Conservation (phyloP, 345 rosid species). For the Citrus trifoliata region DNA sequence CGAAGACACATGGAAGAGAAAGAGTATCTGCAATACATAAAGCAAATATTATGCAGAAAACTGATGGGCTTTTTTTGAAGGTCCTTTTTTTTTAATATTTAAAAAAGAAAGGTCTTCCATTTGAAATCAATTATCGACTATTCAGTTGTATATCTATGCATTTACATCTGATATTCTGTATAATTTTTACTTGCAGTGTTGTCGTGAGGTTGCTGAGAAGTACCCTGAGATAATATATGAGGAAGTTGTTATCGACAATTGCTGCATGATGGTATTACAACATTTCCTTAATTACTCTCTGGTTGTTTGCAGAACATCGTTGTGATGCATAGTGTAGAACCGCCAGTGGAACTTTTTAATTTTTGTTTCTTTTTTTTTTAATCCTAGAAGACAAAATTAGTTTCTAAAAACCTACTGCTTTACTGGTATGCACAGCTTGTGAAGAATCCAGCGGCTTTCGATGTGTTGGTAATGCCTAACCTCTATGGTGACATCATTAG, state of each 20-base stretch:
- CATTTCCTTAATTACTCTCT: background rate
- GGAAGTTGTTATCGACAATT: slow-evolving; percentile 99
- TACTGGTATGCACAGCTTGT: slow-evolving; percentile 64
- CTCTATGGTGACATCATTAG: slow-evolving; percentile 99
- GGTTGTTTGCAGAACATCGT: background rate
- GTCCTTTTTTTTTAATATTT: slow-evolving; percentile 24
- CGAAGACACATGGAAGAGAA: slow-evolving; percentile 91
- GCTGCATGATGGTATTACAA: slow-evolving; percentile 94
- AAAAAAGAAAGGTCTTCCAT: background rate
- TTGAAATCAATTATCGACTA: background rate
- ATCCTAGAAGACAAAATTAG: slow-evolving; percentile 1
- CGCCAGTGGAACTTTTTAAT: background rate
- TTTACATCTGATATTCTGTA: background rate
- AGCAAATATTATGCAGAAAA: slow-evolving; percentile 99
- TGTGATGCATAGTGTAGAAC: background rate
- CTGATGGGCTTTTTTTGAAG: slow-evolving; percentile 98
- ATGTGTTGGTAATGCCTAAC: slow-evolving; percentile 99
- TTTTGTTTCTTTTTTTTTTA: background rate
- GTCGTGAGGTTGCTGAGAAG: slow-evolving; percentile 98
- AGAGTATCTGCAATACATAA: slow-evolving; percentile 98
- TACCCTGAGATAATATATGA: slow-evolving; percentile 92
- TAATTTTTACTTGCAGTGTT: slow-evolving; percentile 62
- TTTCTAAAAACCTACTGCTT: slow-evolving; percentile 8
- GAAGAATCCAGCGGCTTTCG: slow-evolving; percentile 96
- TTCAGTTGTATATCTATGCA: background rate